Evolutionary conservation across 257 asterid genomes (phyloP).

Genomic region (Capsicum pubescens): DNA sequence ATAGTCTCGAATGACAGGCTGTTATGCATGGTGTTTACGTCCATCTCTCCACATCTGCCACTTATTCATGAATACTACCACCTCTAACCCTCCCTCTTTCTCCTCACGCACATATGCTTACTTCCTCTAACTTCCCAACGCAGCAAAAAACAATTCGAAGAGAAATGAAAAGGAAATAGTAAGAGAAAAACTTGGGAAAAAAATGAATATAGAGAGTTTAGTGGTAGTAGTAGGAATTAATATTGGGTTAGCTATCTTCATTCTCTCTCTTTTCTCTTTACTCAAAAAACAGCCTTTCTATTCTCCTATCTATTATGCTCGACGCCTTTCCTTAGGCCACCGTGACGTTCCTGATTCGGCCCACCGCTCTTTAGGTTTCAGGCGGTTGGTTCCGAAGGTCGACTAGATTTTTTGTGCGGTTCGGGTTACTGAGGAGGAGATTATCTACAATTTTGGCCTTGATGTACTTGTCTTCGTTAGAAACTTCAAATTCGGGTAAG

Average conservation of each 20-base stretch:
- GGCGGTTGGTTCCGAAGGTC: slow-evolving; percentile 67
- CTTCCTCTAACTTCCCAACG: too few relatives aligned
- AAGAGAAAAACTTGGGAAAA: too few relatives aligned
- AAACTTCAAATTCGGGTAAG: slow-evolving; percentile 68
- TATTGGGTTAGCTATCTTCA: slow-evolving; percentile 68
- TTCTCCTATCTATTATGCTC: slow-evolving; percentile 73
- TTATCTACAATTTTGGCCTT: slow-evolving; percentile 74
- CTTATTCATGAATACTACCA: not conserved
- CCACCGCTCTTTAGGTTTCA: slow-evolving; percentile 38
- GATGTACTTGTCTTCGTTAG: slow-evolving; percentile 77
- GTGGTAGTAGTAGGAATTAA: slow-evolving; percentile 74
- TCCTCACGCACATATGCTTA: not conserved
- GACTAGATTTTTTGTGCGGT: slow-evolving; percentile 68
- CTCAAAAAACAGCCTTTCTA: slow-evolving; percentile 67
- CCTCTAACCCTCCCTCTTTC: not conserved
- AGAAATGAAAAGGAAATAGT: too few relatives aligned
- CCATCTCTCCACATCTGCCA: not conserved
- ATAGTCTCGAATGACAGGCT: not conserved
- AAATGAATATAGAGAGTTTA: slow-evolving; percentile 72
- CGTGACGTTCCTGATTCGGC: slow-evolving; percentile 46
- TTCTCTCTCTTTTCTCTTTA: slow-evolving; percentile 72
- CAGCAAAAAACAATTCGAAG: too few relatives aligned
- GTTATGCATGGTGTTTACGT: slow-evolving; percentile 19
- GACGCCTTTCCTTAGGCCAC: slow-evolving; percentile 69
- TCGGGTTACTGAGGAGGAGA: slow-evolving; percentile 66